These are phyloP conservation scores for Colletotrichum kahawae DNA, from an alignment of 2,329 filamentous ascomycete species.

Conservation along the genomic window DNA sequence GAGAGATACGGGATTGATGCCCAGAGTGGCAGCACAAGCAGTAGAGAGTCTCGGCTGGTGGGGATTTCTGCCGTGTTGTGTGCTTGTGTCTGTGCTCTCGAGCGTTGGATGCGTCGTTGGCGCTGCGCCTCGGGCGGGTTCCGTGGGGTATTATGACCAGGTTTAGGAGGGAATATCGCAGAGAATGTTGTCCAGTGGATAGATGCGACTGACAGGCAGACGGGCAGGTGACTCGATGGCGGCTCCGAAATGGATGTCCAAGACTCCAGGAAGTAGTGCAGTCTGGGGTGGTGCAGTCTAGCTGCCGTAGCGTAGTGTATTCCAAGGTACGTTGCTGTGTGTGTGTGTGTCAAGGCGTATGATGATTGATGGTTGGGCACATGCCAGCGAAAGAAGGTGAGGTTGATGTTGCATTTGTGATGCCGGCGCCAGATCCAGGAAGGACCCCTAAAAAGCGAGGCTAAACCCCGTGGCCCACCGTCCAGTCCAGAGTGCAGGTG, in stretches of 20 bases:
- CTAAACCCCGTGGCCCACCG: background rate
- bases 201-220: background rate
- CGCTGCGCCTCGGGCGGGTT: slow-evolving; percentile 15
- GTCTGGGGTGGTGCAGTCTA: background rate
- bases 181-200: background rate
- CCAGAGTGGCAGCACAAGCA: background rate
- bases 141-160: background rate
- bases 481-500: background rate
- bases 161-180: background rate
- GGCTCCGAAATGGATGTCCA: background rate
- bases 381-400: background rate
- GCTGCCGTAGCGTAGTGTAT: background rate
- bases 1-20: background rate
- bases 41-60: background rate
- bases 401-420: background rate
- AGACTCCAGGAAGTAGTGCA: background rate
- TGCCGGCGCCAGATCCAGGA: background rate
- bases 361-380: background rate
- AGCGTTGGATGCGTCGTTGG: background rate
- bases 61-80: background rate
- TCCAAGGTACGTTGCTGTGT: background rate
- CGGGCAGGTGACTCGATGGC: slow-evolving; percentile 1
- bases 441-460: slow-evolving; percentile 13
- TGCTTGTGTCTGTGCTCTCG: background rate
- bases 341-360: background rate